These are phyloP conservation scores for Arthroderma sp. DNA, from an alignment of 2,329 filamentous ascomycete species.

Conservation along the genomic window DNA sequence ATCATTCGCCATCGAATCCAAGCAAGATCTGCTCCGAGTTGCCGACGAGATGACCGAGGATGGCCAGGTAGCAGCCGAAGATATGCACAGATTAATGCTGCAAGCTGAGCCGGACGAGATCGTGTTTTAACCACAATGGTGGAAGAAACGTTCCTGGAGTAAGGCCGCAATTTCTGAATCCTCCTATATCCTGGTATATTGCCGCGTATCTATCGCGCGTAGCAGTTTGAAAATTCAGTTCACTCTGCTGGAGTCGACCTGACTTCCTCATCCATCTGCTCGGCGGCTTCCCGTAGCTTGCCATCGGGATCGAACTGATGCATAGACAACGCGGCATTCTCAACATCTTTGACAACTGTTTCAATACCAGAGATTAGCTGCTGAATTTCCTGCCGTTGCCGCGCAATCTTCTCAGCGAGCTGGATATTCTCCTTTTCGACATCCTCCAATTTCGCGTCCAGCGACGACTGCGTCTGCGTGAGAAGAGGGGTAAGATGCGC, in stretches of 20 bases:
- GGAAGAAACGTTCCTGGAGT: too few species aligned
- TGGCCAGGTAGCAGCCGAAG: constrained; percentile 29
- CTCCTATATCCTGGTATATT: too few species aligned
- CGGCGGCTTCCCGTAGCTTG: constrained; percentile 28
- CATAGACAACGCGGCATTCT: constrained; percentile 35
- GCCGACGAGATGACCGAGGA: constrained; percentile 42
- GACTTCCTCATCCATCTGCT: constrained; percentile 32
- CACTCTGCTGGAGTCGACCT: constrained; percentile 18
- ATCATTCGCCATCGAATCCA: constrained; percentile 20
- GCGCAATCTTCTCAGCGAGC: constrained; percentile 37
- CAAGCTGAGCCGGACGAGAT: constrained; percentile 11
- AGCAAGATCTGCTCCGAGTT: constrained; percentile 30
- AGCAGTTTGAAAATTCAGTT: constrained; percentile 6
- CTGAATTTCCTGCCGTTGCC: constrained; percentile 46
- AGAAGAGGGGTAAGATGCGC: constrained; percentile 48
- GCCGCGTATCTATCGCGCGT: too few species aligned
- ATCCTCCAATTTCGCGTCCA: constrained; percentile 37
- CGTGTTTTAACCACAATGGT: constrained; percentile 7
- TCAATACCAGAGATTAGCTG: constrained; percentile 42
- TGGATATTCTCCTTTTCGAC: constrained; percentile 42
- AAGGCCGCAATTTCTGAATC: too few species aligned
- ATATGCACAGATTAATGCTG: constrained; percentile 7
- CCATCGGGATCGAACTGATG: constrained; percentile 25
- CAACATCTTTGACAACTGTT: constrained; percentile 43
- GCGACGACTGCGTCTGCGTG: constrained; percentile 34